A percentile compares a stretch with the other conserved stretches of the same genome.
Conservation (phyloP, 345 rosid genomes). For the Lenwebbia sp. region DNA sequence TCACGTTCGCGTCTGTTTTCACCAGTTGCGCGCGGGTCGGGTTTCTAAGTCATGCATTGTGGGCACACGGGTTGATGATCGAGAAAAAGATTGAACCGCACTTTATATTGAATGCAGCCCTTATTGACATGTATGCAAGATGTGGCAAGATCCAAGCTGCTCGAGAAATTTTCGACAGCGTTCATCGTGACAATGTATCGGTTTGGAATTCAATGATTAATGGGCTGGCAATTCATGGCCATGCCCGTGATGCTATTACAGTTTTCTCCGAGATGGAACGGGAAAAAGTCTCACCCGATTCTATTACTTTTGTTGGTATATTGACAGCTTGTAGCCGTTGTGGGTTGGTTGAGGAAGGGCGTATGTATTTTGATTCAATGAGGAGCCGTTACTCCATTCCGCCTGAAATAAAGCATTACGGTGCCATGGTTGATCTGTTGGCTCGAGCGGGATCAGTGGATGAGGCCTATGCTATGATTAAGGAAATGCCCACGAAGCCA, state of each 20-base stretch:
- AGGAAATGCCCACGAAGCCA: conserved; percentile 56
- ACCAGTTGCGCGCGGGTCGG: conserved; percentile 71
- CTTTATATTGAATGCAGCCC: conserved; percentile 50
- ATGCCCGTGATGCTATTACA: conserved; percentile 38
- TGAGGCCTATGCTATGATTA: conserved; percentile 54
- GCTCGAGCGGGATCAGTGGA: conserved; percentile 62
- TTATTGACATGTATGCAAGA: conserved; percentile 63
- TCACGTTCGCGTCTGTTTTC: conserved; percentile 50
- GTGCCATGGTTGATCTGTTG: conserved; percentile 69
- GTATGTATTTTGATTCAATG: conserved; percentile 47
- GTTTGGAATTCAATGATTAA: conserved; percentile 78
- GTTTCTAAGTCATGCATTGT: conserved; percentile 32
- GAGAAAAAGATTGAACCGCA: conserved; percentile 32
- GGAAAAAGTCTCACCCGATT: conserved; percentile 48
- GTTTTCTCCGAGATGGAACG: conserved; percentile 46
- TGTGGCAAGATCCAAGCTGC: conserved; percentile 62
- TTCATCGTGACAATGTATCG: conserved; percentile 33
- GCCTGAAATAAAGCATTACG: conserved; percentile 70
- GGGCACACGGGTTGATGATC: conserved; percentile 54
- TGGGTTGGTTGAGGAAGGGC: conserved; percentile 61
- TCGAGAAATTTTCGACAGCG: conserved; percentile 37
- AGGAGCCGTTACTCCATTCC: conserved; percentile 19
- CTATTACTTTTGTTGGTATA: conserved; percentile 53
- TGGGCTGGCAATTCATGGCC: conserved; percentile 72
- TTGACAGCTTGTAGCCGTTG: conserved; percentile 67